Percentiles rank a stretch among this genome's conserved stretches.
Conservation (phyloP, 2,329 filamentous ascomycete species). For the Cladosporium sp. region DNA sequence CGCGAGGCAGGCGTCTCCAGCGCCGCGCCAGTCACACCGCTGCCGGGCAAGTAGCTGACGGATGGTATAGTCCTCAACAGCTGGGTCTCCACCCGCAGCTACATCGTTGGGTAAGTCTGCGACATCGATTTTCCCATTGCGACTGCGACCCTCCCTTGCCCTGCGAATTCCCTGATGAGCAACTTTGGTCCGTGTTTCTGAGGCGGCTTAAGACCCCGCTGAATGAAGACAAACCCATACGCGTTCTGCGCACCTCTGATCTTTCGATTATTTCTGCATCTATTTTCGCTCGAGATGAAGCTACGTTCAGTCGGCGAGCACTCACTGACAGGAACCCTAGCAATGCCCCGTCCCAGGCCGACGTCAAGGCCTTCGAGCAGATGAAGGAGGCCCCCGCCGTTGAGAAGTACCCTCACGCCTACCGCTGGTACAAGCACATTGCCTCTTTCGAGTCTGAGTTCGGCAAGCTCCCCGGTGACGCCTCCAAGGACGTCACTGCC, state of each 20-base stretch:
- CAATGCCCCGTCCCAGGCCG: constrained; percentile 77
- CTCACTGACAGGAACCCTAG: constrained; percentile 33
- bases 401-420: constrained; percentile 85
- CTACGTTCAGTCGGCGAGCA: constrained; percentile 1
- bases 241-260: constrained; percentile 74
- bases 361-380: constrained; percentile 92
- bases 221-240: constrained; percentile 69
- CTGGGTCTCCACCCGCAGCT: constrained; percentile 70
- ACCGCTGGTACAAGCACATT: constrained; percentile 99
- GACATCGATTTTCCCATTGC: constrained; percentile 15
- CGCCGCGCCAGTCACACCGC: constrained; percentile 21
- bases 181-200: constrained; percentile 91
- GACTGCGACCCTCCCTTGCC: constrained; percentile 18
- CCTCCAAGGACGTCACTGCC: constrained; percentile 77
- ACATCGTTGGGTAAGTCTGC: constrained; percentile 71
- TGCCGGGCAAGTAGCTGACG: constrained; percentile 5
- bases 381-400: constrained; percentile 68
- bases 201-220: constrained; percentile 88
- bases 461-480: constrained; percentile 80
- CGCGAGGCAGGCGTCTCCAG: not conserved
- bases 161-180: constrained; percentile 60
- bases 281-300: constrained; percentile 1
- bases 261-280: constrained; percentile 9
- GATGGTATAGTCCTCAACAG: constrained; percentile 55
- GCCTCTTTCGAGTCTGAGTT: constrained; percentile 90